Base-by-base conservation (phyloP, 1,284 basidiomycete genomes). In the Papiliotrema flavescens region DNA sequence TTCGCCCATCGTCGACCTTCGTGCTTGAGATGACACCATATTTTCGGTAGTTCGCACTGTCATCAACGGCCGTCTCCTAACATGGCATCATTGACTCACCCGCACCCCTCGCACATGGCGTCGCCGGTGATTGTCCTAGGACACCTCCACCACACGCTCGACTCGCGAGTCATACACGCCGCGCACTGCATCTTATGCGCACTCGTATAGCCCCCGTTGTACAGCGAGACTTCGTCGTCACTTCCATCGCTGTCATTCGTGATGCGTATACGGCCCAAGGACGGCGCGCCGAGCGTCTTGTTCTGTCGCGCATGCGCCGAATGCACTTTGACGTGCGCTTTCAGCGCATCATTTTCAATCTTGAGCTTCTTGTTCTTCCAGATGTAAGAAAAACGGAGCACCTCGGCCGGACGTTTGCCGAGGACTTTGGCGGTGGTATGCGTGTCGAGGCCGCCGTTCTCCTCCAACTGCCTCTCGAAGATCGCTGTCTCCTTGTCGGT, bases 31-130 rank as follows among this genome's bases (percentile, higher is more conserved):
- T 73, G 64, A 93, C 89, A 0, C 89, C 90, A 69, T 94, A 94
- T 74, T 92, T 93, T 61, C 90, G 80, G 85, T 90, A 94, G 62
- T 73, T 70, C 20, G 71, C 17, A 17, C 5, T 32, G 5, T 48
- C 19, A 35, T 32, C 46, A 35, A 15, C 3, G 19, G 17, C 22
- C 45, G 20, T 42, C 55, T 4, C 22, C 35, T 15, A 32, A 13
- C 14, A 45, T 35, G 22, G 5, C 22, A 26, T 17, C 7, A 85
- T 36, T 81, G 80, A 64, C 70, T 61, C 54, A 71, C 48, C 90
- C 90, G 67, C 90, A 94, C 32, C 74, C 80, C 48, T 91, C 87
- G 73, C 90, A 91, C 61, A 93, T 82, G 44, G 90, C 80, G 82
- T 84, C 20, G 80, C 79, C 51, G 44, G 61, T 58, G 36, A 93